Evolutionary conservation across 768 basidiomycete species (phyloP).

Genomic region (Tephrocybe sp.): DNA sequence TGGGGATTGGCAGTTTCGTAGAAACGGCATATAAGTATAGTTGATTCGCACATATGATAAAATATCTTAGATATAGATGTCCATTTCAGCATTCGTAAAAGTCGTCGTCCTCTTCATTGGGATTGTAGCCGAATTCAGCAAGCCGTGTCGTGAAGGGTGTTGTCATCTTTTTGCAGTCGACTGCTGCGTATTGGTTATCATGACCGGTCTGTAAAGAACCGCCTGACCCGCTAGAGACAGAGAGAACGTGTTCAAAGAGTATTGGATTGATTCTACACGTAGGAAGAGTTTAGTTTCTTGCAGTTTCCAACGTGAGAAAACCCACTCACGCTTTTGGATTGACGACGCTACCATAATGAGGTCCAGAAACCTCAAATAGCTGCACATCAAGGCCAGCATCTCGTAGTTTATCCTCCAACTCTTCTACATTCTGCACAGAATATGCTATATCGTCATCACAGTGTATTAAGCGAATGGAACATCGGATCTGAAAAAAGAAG

Average conservation of each 20-base stretch:
- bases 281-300: not conserved
- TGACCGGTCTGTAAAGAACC: not conserved
- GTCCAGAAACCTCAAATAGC: constrained; percentile 18
- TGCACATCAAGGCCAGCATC: constrained; percentile 18
- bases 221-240: constrained; percentile 1
- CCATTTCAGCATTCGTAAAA: constrained; percentile 1
- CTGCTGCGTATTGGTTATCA: constrained; percentile 1
- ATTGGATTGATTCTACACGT: constrained; percentile 16
- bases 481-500: constrained; percentile 11
- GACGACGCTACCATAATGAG: constrained; percentile 21
- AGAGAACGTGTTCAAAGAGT: constrained; percentile 15
- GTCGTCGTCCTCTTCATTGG: constrained; percentile 16
- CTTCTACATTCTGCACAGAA: constrained; percentile 12
- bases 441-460: constrained; percentile 25
- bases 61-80: not conserved
- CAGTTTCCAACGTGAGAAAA: not conserved
- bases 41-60: not conserved
- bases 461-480: constrained; percentile 22
- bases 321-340: constrained; percentile 19
- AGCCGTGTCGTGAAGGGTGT: constrained; percentile 17
- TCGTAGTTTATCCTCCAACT: constrained; percentile 18
- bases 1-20: not conserved
- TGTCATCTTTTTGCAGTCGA: constrained; percentile 10
- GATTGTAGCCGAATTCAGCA: constrained; percentile 16
- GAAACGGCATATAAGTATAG: not conserved